These are phyloP conservation scores for Dittrichia graveolens DNA, from an alignment of 129 eudicot species.

Conservation along the genomic window DNA sequence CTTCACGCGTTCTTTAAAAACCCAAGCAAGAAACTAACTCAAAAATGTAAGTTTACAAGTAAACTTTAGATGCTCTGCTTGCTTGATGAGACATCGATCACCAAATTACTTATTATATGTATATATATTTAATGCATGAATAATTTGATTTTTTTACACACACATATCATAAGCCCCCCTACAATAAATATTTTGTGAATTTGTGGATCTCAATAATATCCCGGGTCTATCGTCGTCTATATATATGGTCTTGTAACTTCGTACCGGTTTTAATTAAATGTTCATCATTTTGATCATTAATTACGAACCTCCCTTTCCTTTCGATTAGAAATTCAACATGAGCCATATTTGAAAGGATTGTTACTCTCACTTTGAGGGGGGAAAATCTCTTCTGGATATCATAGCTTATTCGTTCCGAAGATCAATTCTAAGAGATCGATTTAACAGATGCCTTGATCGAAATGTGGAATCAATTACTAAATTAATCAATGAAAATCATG, in stretches of 20 bases:
- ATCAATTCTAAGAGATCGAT: constrained; percentile 12
- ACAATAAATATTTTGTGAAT: background rate
- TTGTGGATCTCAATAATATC: constrained; percentile 9
- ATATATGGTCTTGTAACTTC: background rate
- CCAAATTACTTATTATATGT: no score
- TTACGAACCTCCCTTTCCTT: background rate
- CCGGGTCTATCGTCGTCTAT: background rate
- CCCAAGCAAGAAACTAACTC: no score
- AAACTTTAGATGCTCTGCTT: no score
- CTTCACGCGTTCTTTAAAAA: no score
- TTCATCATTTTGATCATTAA: background rate
- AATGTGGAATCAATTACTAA: constrained; percentile 12
- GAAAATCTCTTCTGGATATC: background rate
- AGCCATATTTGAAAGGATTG: background rate
- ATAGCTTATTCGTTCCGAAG: constrained; percentile 15
- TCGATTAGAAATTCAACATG: background rate
- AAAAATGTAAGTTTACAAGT: no score
- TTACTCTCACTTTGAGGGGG: no score
- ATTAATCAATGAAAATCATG: constrained; percentile 2
- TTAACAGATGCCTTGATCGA: constrained; percentile 24
- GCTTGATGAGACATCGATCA: no score
- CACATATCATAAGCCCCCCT: no score
- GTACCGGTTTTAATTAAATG: background rate
- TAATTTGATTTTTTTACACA: no score
- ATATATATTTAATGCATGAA: no score